Conservation (phyloP, 2,329 filamentous ascomycete species). For the Paecilomyces variotii region DNA sequence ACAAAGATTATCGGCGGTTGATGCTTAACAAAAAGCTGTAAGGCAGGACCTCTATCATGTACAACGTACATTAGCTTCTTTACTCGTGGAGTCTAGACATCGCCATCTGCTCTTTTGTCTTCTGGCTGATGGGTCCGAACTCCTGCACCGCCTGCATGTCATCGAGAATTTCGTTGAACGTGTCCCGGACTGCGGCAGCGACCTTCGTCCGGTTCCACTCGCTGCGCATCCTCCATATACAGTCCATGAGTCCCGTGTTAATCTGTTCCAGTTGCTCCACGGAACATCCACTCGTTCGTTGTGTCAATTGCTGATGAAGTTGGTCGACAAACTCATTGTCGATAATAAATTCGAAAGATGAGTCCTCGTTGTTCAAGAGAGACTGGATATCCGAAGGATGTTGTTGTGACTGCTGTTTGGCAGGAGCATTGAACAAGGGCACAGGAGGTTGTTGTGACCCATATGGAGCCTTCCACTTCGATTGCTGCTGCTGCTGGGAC, state of each 20-base stretch:
- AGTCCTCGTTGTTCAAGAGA: constrained; percentile 25
- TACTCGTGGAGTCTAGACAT: constrained; percentile 7
- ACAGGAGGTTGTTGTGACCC: constrained; percentile 24
- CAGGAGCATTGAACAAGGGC: constrained; percentile 30
- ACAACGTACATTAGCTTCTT: background rate
- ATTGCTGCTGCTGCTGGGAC: background rate
- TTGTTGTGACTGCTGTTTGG: constrained; percentile 15
- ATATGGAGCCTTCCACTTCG: background rate
- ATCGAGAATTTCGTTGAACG: constrained; percentile 62
- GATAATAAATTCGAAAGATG: constrained; percentile 25
- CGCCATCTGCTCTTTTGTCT: constrained; percentile 23
- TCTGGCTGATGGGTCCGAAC: constrained; percentile 27
- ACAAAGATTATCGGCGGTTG: constrained; percentile 1
- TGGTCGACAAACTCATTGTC: constrained; percentile 46
- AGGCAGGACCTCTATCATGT: background rate
- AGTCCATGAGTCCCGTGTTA: constrained; percentile 82
- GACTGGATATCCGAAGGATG: constrained; percentile 24
- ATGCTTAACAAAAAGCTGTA: background rate
- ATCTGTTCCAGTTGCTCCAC: constrained; percentile 95
- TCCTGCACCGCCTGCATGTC: constrained; percentile 51
- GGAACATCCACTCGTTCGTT: constrained; percentile 65
- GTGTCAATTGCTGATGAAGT: constrained; percentile 57
- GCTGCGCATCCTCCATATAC: constrained; percentile 69
- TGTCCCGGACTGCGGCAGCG: constrained; percentile 51
- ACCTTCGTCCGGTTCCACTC: constrained; percentile 81